A percentile compares a stretch with the other conserved stretches of the same genome.
phyloP scores from a whole-genome alignment of 2,329 filamentous ascomycete species.

The Aspergillus carbonarius region DNA sequence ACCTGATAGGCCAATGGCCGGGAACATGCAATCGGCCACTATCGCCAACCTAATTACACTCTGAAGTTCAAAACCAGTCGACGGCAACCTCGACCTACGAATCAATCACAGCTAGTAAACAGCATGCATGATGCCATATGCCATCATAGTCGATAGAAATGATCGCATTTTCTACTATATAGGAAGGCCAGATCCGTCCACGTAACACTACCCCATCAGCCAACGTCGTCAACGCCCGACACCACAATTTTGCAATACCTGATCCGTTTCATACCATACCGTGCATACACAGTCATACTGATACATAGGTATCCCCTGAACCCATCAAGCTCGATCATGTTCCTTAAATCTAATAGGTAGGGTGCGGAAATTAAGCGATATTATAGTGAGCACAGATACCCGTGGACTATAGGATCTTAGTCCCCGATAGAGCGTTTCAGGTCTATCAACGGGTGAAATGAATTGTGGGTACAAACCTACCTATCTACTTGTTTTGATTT shows the following conservation, averaged over 20 bases:
- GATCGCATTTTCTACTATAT: background rate
- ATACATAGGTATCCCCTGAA: too few relatives aligned
- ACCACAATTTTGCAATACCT: background rate
- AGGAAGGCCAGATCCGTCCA: background rate
- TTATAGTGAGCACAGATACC: conserved; percentile 1
- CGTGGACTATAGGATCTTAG: background rate
- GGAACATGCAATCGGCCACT: background rate
- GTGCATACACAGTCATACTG: too few relatives aligned
- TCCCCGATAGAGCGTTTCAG: background rate
- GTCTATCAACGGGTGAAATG: background rate
- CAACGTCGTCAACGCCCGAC: background rate
- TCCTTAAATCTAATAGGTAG: background rate
- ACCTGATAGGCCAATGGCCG: background rate
- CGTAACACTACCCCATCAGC: too few relatives aligned
- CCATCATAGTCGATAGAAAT: background rate
- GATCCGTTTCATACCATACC: background rate
- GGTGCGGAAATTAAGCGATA: conserved; percentile 1
- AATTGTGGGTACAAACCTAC: background rate
- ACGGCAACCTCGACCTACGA: too few relatives aligned
- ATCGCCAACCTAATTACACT: background rate
- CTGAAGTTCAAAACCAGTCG: background rate
- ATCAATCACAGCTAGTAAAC: too few relatives aligned
- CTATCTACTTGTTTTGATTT: too few relatives aligned
- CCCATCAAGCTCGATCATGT: too few relatives aligned
- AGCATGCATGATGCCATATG: background rate